Conservation (phyloP, 139 green algal species). For the Chlamydomonas incerta region DNA sequence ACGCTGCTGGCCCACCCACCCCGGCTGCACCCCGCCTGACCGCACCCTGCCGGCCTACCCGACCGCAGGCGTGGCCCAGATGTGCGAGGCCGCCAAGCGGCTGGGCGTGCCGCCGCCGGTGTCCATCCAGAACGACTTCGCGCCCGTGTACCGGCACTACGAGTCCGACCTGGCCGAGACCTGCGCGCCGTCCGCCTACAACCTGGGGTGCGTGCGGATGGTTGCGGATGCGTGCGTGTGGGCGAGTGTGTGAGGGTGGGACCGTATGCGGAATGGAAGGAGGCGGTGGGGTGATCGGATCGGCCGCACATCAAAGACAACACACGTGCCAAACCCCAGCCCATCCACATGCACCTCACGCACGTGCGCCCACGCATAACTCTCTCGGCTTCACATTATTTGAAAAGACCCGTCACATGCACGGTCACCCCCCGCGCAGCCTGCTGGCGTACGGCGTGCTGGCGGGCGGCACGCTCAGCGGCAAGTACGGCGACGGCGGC, state of each 20-base stretch:
- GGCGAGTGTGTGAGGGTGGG: too few species aligned
- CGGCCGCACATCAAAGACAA: too few species aligned
- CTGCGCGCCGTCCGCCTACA: slow-evolving; percentile 75
- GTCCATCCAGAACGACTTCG: slow-evolving; percentile 85
- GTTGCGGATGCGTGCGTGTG: too few species aligned
- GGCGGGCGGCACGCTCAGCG: slow-evolving; percentile 75
- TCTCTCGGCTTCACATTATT: too few species aligned
- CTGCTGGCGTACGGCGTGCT: slow-evolving; percentile 61
- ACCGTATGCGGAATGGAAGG: too few species aligned
- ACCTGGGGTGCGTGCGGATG: slow-evolving; percentile 69
- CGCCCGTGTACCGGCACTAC: slow-evolving; percentile 51
- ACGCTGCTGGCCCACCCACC: too few species aligned
- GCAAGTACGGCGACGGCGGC: slow-evolving; percentile 76
- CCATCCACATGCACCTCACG: too few species aligned
- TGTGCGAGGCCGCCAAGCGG: slow-evolving; percentile 69
- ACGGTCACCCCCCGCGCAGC: background rate
- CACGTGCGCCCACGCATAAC: too few species aligned
- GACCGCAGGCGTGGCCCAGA: slow-evolving; percentile 66
- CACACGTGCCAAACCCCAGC: too few species aligned
- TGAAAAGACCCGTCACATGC: background rate
- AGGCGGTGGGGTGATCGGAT: too few species aligned
- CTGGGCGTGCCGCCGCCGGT: slow-evolving; percentile 75
- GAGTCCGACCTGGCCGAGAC: slow-evolving; percentile 59
- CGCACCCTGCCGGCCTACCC: background rate
- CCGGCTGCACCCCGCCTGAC: too few species aligned